These are phyloP conservation scores for Cladosporium sp. DNA, from an alignment of 2,329 filamentous ascomycete genomes.

Conservation along the genomic window DNA sequence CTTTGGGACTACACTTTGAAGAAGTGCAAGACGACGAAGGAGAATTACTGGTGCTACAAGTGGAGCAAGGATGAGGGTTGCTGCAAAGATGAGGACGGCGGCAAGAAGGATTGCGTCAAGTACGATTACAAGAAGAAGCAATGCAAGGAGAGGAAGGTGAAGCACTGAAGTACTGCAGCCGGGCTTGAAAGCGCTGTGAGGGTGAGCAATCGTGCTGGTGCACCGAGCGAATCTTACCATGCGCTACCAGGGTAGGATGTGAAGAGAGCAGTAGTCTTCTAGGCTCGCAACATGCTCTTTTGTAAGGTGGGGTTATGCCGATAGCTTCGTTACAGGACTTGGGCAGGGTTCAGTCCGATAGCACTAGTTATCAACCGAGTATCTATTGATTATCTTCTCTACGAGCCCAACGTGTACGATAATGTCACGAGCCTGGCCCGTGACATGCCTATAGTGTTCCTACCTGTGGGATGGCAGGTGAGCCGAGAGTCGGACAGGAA, in stretches of 20 bases:
- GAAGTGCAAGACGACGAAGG: neutral
- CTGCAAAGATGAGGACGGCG: neutral
- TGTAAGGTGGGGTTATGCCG: neutral
- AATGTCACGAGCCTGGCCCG: too few species aligned
- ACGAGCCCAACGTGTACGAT: neutral
- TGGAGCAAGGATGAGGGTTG: neutral
- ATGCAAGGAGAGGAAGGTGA: neutral
- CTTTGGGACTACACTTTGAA: neutral
- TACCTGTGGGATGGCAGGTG: too few species aligned
- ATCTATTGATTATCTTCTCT: neutral
- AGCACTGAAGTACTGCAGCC: neutral
- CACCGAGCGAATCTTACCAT: neutral
- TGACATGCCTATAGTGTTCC: too few species aligned
- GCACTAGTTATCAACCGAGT: neutral
- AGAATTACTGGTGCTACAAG: conserved; percentile 1
- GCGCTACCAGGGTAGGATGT: conserved; percentile 2
- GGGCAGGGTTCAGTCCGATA: neutral
- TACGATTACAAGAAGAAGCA: neutral
- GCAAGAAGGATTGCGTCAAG: conserved; percentile 2
- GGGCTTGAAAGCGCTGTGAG: neutral
- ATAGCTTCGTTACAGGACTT: neutral
- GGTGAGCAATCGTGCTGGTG: neutral
- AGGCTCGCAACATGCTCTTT: conserved; percentile 3
- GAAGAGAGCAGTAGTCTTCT: neutral
- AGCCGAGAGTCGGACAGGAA: too few species aligned